These are phyloP conservation scores for Tolypocladium sp. DNA, from an alignment of 2,329 filamentous ascomycete species.

Conservation along the genomic window DNA sequence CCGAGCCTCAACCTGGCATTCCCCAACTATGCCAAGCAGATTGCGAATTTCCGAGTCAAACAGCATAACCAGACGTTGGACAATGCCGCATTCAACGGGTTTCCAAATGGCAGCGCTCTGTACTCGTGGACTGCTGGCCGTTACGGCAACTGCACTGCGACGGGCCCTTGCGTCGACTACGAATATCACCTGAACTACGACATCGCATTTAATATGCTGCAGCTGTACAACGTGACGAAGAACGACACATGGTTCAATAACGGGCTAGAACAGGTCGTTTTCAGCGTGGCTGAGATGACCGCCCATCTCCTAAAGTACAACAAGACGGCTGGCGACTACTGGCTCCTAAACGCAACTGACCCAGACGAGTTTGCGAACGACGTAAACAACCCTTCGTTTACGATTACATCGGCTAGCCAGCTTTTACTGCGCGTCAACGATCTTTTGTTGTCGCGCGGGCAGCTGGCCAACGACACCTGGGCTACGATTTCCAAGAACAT, in stretches of 20 bases:
- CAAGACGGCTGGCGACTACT: not conserved
- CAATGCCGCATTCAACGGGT: constrained; percentile 35
- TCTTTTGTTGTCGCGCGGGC: constrained; percentile 46
- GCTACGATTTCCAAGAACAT: constrained; percentile 10
- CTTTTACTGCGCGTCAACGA: constrained; percentile 47
- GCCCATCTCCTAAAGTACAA: not conserved
- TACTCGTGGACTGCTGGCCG: constrained; percentile 61
- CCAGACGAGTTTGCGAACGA: constrained; percentile 64
- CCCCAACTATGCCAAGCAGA: constrained; percentile 14
- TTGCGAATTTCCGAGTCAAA: constrained; percentile 16
- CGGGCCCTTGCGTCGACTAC: constrained; percentile 58
- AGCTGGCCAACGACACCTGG: constrained; percentile 39
- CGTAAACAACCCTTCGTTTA: constrained; percentile 60
- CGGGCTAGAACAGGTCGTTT: not conserved
- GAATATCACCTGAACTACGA: constrained; percentile 64
- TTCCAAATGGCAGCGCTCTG: constrained; percentile 44
- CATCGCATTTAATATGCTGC: constrained; percentile 54
- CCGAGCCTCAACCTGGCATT: constrained; percentile 15
- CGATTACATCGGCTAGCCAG: constrained; percentile 51
- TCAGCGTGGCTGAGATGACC: not conserved
- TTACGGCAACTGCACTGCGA: constrained; percentile 54
- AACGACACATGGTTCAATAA: not conserved
- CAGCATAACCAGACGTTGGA: constrained; percentile 39
- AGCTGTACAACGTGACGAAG: not conserved
- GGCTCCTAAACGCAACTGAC: constrained; percentile 38